Base-by-base conservation (phyloP, 106 monocot genomes). In the Apostasia ramifera region DNA sequence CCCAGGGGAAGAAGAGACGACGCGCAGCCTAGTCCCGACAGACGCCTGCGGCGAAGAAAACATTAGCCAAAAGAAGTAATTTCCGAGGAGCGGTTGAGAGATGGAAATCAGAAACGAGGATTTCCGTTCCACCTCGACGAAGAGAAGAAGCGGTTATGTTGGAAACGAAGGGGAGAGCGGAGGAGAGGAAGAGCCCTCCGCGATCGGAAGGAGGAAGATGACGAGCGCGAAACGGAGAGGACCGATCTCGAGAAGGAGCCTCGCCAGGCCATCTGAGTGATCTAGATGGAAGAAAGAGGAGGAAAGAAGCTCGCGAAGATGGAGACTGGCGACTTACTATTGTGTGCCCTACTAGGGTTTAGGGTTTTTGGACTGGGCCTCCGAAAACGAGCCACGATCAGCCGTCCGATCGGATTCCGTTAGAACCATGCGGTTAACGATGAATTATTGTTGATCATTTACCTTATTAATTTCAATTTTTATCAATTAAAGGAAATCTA, bases 1-100 rank as follows among this genome's bases (percentile, higher is more conserved):
- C 89, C 81, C 66, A 91, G 58, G 38, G 91, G 91, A 1, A 91
- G 76, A 42, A 94, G 78, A n/a, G 81, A 81, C 42, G 80, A 75
- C 14, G 53, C 67, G 63, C 83, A 78, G 48, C 81, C 83, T 11
- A 92, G 53, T 56, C 77, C 85, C 15, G 72, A 83, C 55, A 83
- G 42, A 40, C 77, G 45, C 75, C 94, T 91, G 72, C 60, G 1
- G 15, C 40, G 43, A 57, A 55, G 5, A 5, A 15, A 59, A 3
- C 48, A 63, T 66, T 47, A 45, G 52, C 47, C 37, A 73, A 55
- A 47, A 47, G 39, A 10, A 43, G 15, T 12, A 63, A 51, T 3
- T 39, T 54, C 8, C 48, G 47, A 55, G 8, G 48, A 6, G n/a
- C 15, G 14, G 57, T 64, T 49, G 3, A 73, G 6, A 13, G 8